These are phyloP conservation scores for Berkeleyomyces basicola DNA, from an alignment of 2,329 filamentous ascomycete species.

Conservation along the genomic window DNA sequence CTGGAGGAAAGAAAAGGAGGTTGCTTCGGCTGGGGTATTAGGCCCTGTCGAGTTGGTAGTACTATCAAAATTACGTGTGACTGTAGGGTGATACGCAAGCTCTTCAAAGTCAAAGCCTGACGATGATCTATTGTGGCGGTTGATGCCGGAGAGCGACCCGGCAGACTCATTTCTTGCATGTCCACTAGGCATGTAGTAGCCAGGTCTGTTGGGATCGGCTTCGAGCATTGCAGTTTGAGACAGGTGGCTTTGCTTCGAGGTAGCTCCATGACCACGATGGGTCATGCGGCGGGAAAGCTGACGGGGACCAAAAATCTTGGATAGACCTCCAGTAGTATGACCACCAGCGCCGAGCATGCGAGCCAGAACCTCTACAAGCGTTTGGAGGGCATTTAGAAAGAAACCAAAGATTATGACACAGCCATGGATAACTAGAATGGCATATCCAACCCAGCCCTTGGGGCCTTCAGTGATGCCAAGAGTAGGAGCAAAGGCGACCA, in stretches of 20 bases:
- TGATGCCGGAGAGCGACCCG: slow-evolving; percentile 31
- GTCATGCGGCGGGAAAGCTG: slow-evolving; percentile 58
- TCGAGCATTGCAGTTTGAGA: slow-evolving; percentile 71
- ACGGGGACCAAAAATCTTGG: slow-evolving; percentile 81
- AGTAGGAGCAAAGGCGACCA: slow-evolving; percentile 70
- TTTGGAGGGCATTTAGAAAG: slow-evolving; percentile 81
- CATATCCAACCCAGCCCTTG: slow-evolving; percentile 91
- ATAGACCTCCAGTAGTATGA: slow-evolving; percentile 66
- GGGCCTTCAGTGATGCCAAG: slow-evolving; percentile 61
- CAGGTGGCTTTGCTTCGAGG: slow-evolving; percentile 60
- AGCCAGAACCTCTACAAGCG: slow-evolving; percentile 73
- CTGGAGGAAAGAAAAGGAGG: slow-evolving; percentile 54
- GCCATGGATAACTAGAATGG: slow-evolving; percentile 72
- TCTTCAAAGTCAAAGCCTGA: slow-evolving; percentile 38
- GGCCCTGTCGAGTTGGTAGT: slow-evolving; percentile 47
- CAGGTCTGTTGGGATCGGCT: slow-evolving; percentile 45
- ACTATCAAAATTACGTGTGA: slow-evolving; percentile 34
- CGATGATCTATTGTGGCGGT: slow-evolving; percentile 33
- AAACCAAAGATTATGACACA: slow-evolving; percentile 80
- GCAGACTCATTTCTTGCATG: slow-evolving; percentile 45
- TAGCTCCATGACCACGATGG: slow-evolving; percentile 37
- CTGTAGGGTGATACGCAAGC: slow-evolving; percentile 23
- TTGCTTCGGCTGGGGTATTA: slow-evolving; percentile 56
- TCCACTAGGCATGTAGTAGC: slow-evolving; percentile 36
- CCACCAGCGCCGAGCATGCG: slow-evolving; percentile 69